Evolutionary conservation across 2,329 filamentous ascomycete species (phyloP), one percentile per base, ranked within the genome.

Genomic region (Ceratocystis cubensis): DNA sequence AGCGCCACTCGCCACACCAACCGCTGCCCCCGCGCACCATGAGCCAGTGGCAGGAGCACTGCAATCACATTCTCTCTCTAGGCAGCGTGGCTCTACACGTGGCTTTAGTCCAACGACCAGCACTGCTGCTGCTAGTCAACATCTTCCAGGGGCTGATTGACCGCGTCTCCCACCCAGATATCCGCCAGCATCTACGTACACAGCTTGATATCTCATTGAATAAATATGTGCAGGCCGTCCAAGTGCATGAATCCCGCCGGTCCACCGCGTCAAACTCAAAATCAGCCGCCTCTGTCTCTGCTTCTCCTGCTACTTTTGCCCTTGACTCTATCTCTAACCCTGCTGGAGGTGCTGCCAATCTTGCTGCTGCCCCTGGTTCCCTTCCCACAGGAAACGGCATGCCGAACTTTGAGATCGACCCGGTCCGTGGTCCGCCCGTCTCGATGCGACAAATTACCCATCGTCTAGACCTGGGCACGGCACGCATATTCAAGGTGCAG

Each of bases 401-500:
- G 5, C n/a, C 59, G 1, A 57, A 41, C 6, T 67, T 67, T n/a
- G 37, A 30, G 41, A 61, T 67, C 45, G 66, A 68, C 15, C 17
- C 30, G 3, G 33, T 33, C 22, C 25, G 20, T 2, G 66, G 64
- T 2, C 66, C 66, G 48, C 68, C 48, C 28, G 53, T 63, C 50
- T 63, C 64, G 59, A 50, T 5, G 50, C 63, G 56, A 17, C 70
- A 69, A 33, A 28, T 45, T 5, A 63, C 13, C n/a, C 53, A 59
- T 15, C 59, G 45, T 0, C 73, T 75, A 46, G 81, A 83, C 69
- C 75, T 77, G 41, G 79, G 78, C 65, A 78, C 80, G 10, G 78
- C 80, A 6, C 77, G 94, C 28, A 89, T 99, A 2, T 99, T 97
- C 80, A 99, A 99, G 76, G 80, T 97, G 45, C 94, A 99, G 75